phyloP scores from a whole-genome alignment of 768 basidiomycete species.

The Termitomyces sp. region DNA sequence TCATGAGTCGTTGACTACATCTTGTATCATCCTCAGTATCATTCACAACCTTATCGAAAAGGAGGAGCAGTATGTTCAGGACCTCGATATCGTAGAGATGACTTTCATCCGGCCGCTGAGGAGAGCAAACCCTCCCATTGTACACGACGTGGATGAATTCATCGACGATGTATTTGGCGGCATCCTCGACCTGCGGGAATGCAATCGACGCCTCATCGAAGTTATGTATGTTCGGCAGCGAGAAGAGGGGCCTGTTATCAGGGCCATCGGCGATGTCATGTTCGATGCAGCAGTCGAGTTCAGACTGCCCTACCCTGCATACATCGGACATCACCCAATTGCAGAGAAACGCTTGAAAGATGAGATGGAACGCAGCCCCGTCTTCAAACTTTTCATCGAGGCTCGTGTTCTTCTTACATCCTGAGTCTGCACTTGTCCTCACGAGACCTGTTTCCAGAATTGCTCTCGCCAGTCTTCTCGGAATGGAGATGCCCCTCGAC shows the following conservation, averaged over 20 bases:
- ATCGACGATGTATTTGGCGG: slow-evolving; percentile 91
- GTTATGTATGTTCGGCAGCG: slow-evolving; percentile 82
- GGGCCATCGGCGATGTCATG: slow-evolving; percentile 86
- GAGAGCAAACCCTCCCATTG: slow-evolving; percentile 36
- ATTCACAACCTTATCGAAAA: slow-evolving; percentile 87
- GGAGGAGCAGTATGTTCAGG: slow-evolving; percentile 87
- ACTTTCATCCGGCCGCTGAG: slow-evolving; percentile 54
- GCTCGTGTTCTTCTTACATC: slow-evolving; percentile 38
- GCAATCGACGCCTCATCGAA: slow-evolving; percentile 79
- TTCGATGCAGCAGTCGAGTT: slow-evolving; percentile 86
- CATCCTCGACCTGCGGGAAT: slow-evolving; percentile 80
- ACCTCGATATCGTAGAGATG: slow-evolving; percentile 79
- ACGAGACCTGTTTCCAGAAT: slow-evolving; percentile 26
- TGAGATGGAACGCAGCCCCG: slow-evolving; percentile 76
- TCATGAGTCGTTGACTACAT: neutral
- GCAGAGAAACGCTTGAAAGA: slow-evolving; percentile 88
- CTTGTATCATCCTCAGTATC: slow-evolving; percentile 35
- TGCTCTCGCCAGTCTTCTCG: slow-evolving; percentile 37
- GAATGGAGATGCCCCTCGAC: slow-evolving; percentile 33
- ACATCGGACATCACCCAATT: slow-evolving; percentile 78
- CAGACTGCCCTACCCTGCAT: slow-evolving; percentile 79
- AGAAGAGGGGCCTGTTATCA: slow-evolving; percentile 81
- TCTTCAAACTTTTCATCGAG: slow-evolving; percentile 84
- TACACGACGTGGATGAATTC: slow-evolving; percentile 69
- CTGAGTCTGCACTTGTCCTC: neutral